Percentiles rank a stretch among this genome's conserved stretches.
These are phyloP conservation scores for Candida orba DNA, from an alignment of 805 yeast species.

Conservation along the genomic window DNA sequence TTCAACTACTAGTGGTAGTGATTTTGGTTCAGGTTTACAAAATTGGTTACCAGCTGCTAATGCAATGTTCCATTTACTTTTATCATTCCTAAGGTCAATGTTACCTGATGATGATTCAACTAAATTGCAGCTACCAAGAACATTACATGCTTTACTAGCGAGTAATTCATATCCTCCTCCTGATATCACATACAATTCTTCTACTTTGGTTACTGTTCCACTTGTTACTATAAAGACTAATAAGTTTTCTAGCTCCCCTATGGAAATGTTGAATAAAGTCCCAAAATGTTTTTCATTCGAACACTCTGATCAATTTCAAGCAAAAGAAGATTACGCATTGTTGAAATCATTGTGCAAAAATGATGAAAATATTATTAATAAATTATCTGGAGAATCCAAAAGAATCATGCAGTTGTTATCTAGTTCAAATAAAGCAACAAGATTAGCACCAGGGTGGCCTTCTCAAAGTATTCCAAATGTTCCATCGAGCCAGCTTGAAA, in stretches of 20 bases:
- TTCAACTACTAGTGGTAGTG: conserved; percentile 18
- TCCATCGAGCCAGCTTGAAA: conserved; percentile 11
- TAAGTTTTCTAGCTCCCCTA: conserved; percentile 35
- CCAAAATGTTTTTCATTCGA: conserved; percentile 60
- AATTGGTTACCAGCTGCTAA: conserved; percentile 78
- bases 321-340: conserved; percentile 72
- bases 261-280: conserved; percentile 54
- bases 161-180: conserved; percentile 74
- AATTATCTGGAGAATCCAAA: conserved; percentile 68
- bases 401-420: conserved; percentile 40
- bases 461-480: conserved; percentile 20
- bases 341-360: conserved; percentile 64
- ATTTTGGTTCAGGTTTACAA: conserved; percentile 63
- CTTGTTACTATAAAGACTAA: conserved; percentile 46
- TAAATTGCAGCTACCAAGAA: conserved; percentile 52
- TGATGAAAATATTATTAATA: conserved; percentile 47
- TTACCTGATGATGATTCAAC: conserved; percentile 56
- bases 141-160: conserved; percentile 57
- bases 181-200: conserved; percentile 27
- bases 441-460: conserved; percentile 37
- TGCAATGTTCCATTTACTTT: conserved; percentile 74
- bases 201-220: conserved; percentile 48
- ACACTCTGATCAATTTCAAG: conserved; percentile 59
- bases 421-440: conserved; percentile 25
- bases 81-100: conserved; percentile 74